phyloP scores from a whole-genome alignment of 129 eudicot genomes.

The Escallonia rubra region DNA sequence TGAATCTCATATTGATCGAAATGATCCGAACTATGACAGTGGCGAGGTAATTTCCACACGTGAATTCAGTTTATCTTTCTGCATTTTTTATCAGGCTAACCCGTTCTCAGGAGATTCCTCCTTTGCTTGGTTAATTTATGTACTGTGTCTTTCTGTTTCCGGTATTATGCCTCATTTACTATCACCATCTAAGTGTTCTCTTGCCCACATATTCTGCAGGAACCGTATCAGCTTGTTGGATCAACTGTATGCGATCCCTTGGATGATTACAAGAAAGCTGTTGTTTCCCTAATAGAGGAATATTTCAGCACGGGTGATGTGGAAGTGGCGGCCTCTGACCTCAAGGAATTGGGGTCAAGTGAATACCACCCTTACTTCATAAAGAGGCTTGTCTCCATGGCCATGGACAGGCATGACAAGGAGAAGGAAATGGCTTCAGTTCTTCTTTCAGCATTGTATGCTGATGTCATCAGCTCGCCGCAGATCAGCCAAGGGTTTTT shows the following conservation, averaged over 20 bases:
- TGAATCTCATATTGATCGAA: conserved; percentile 65
- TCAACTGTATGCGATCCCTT: conserved; percentile 64
- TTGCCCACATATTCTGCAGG: conserved; percentile 33
- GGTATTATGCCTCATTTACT: too few relatives aligned
- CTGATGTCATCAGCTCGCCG: conserved; percentile 62
- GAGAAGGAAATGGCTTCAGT: conserved; percentile 96
- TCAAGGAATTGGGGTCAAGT: conserved; percentile 64
- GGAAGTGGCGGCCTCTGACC: conserved; percentile 71
- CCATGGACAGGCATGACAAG: conserved; percentile 89
- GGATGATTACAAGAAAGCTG: conserved; percentile 86
- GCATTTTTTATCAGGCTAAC: neutral
- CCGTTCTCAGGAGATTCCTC: neutral
- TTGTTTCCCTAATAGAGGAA: conserved; percentile 67
- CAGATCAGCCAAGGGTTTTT: conserved; percentile 81
- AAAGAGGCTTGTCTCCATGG: conserved; percentile 81
- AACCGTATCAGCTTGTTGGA: conserved; percentile 84
- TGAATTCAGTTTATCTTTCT: neutral
- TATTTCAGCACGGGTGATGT: conserved; percentile 74
- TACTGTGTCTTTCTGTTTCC: neutral
- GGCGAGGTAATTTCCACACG: conserved; percentile 60
- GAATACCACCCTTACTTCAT: conserved; percentile 88
- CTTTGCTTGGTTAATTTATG: neutral
- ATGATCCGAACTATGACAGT: conserved; percentile 96
- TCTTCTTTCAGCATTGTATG: conserved; percentile 76
- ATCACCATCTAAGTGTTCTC: neutral